These are phyloP conservation scores for Dipteronia dyeriana DNA, from an alignment of 345 rosid genomes.

Conservation along the genomic window DNA sequence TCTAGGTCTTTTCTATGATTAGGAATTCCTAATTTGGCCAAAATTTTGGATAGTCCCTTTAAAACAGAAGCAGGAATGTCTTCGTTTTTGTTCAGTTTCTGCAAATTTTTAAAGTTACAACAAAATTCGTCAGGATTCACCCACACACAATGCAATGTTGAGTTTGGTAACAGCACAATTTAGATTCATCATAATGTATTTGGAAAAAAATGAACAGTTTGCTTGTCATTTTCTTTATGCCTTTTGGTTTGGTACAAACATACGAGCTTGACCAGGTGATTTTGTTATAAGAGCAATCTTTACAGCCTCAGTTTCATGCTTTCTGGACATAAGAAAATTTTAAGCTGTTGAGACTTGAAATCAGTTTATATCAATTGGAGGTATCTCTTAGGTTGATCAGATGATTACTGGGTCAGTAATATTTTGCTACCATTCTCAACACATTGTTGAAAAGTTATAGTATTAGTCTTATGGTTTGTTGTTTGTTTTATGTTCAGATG, in stretches of 20 bases:
- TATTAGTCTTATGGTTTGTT: background rate
- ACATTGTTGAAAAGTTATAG: background rate
- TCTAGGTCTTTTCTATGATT: background rate
- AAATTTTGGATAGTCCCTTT: background rate
- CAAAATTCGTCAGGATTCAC: background rate
- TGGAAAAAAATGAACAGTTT: background rate
- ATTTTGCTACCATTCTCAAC: background rate
- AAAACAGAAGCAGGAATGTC: background rate
- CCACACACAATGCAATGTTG: background rate
- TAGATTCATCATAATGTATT: background rate
- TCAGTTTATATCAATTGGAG: background rate
- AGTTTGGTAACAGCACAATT: background rate
- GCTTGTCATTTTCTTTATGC: background rate
- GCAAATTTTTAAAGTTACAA: background rate
- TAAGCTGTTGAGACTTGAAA: constrained; percentile 1
- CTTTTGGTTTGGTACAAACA: background rate
- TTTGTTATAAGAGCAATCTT: background rate
- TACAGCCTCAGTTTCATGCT: background rate
- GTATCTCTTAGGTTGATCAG: background rate
- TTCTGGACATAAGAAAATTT: background rate
- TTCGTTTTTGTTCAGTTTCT: background rate
- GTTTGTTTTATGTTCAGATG: background rate
- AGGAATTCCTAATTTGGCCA: too few species aligned
- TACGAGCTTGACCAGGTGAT: background rate
- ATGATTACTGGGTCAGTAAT: background rate